Evolutionary conservation across 495 filamentous ascomycete species (phyloP).

Genomic region (Podospora fimiseda): DNA sequence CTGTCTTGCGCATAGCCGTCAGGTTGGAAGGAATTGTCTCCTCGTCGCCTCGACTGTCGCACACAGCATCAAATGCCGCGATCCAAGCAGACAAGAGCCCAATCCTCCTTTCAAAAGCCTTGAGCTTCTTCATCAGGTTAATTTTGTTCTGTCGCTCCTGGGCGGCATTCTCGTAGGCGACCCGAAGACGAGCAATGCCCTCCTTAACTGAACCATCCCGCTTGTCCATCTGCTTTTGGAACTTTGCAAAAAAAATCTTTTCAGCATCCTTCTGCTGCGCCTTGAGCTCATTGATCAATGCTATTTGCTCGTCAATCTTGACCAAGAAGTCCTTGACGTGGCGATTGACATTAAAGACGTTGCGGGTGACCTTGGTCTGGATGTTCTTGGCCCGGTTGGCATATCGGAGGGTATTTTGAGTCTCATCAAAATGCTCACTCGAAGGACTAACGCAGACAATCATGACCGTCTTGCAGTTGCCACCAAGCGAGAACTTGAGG

Average conservation of each 20-base stretch:
- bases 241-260: slow-evolving; percentile 76
- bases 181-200: slow-evolving; percentile 70
- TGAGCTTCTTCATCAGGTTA: slow-evolving; percentile 71
- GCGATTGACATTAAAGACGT: slow-evolving; percentile 98
- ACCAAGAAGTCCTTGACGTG: slow-evolving; percentile 98
- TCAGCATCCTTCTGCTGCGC: slow-evolving; percentile 90
- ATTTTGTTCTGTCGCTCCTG: slow-evolving; percentile 72
- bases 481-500: slow-evolving; percentile 93
- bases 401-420: slow-evolving; percentile 95
- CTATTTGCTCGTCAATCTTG: slow-evolving; percentile 95
- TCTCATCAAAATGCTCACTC: slow-evolving; percentile 96
- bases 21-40: slow-evolving; percentile 59
- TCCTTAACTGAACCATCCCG: slow-evolving; percentile 72
- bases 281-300: slow-evolving; percentile 87
- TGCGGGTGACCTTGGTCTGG: slow-evolving; percentile 96
- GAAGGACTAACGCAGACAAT: slow-evolving; percentile 98
- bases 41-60: slow-evolving; percentile 61
- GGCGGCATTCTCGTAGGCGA: slow-evolving; percentile 77
- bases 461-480: slow-evolving; percentile 99
- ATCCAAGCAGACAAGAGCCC: slow-evolving; percentile 83
- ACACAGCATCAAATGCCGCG: slow-evolving; percentile 81
- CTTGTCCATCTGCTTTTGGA: slow-evolving; percentile 81
- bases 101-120: slow-evolving; percentile 79
- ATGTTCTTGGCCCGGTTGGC: slow-evolving; percentile 99
- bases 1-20: slow-evolving; percentile 73